Evolutionary conservation across 768 basidiomycete genomes (phyloP).

Genomic region (Tulasnella sp.): DNA sequence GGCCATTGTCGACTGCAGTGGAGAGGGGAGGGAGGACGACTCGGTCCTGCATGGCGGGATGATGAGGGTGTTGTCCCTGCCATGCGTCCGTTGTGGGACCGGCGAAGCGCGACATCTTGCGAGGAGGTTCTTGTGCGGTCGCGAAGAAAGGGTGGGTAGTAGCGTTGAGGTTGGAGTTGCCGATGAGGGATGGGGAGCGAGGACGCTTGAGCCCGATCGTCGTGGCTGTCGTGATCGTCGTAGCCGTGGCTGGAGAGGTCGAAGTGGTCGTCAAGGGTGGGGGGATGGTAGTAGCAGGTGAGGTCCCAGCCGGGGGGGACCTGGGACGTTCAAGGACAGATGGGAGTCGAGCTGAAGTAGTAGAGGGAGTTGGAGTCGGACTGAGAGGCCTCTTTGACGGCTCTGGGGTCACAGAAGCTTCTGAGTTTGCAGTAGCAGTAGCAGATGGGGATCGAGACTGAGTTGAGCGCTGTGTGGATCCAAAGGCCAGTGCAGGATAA

Average conservation of each 20-base stretch:
- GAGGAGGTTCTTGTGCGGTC: constrained; percentile 1
- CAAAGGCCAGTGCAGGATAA: background rate
- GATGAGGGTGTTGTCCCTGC: background rate
- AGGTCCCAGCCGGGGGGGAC: background rate
- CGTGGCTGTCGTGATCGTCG: background rate
- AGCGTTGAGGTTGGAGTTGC: background rate
- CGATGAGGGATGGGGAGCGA: background rate
- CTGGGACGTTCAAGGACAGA: background rate
- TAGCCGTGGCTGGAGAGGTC: background rate
- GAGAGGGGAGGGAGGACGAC: constrained; percentile 13
- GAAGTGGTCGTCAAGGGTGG: constrained; percentile 5
- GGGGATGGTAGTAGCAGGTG: constrained; percentile 6
- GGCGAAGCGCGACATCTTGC: constrained; percentile 12
- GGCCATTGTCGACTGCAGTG: constrained; percentile 12
- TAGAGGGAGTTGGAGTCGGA: background rate
- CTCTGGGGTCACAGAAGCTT: background rate
- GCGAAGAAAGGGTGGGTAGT: background rate
- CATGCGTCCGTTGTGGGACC: background rate
- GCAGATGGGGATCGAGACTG: background rate
- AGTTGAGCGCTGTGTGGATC: background rate
- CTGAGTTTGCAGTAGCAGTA: background rate
- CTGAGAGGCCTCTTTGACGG: background rate
- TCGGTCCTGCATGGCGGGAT: constrained; percentile 8
- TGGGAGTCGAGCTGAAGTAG: background rate
- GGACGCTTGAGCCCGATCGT: constrained; percentile 6